Evolutionary conservation across 345 rosid species (phyloP).

Genomic region (Cardamine occulta): DNA sequence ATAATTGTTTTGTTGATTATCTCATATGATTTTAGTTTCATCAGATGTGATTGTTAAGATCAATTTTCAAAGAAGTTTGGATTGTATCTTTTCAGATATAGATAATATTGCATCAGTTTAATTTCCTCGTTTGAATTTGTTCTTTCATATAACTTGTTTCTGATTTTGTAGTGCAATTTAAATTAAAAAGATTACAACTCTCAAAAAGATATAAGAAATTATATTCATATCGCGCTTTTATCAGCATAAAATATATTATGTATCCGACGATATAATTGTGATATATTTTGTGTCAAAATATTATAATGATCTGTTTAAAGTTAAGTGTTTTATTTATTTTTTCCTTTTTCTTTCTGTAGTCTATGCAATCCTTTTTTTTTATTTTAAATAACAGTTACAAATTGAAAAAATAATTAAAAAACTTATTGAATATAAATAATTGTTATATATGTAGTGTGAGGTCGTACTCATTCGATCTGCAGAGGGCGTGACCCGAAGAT

Average conservation of each 20-base stretch:
- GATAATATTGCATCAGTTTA: not conserved
- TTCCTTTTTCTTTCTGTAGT: too few relatives aligned
- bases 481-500: constrained; percentile 37
- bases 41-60: not conserved
- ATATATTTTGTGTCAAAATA: too few relatives aligned
- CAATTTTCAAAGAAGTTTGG: not conserved
- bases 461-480: constrained; percentile 32
- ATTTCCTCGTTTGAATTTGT: too few relatives aligned
- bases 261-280: too few relatives aligned
- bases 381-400: not conserved
- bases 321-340: not conserved
- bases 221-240: not conserved
- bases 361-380: not conserved
- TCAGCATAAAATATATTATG: not conserved
- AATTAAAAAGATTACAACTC: too few relatives aligned
- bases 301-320: not conserved
- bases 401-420: not conserved
- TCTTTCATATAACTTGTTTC: too few relatives aligned
- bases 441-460: not conserved
- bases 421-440: not conserved
- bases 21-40: not conserved
- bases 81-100: not conserved
- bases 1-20: too few relatives aligned
- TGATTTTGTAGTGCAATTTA: too few relatives aligned
- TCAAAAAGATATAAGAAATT: too few relatives aligned